These are phyloP conservation scores for Orbilia brochopaga DNA, from an alignment of 2,329 filamentous ascomycete species.

Conservation along the genomic window DNA sequence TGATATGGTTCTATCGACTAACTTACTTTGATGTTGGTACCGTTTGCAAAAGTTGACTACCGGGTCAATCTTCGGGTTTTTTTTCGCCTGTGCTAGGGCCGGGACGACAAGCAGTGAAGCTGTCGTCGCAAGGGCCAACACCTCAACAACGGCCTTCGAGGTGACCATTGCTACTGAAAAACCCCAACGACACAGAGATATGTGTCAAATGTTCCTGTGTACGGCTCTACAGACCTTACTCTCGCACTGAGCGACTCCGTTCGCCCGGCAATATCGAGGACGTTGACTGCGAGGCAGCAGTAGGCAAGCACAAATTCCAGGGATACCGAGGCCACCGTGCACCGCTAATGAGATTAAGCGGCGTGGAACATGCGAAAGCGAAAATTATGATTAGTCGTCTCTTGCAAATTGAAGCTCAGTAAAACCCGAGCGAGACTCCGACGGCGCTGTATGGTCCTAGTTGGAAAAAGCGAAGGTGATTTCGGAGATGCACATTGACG, in stretches of 20 bases:
- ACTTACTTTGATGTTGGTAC: conserved; percentile 48
- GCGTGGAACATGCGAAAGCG: conserved; percentile 27
- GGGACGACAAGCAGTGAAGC: conserved; percentile 40
- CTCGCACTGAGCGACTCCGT: too few relatives aligned
- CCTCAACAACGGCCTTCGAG: conserved; percentile 16
- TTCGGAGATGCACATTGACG: conserved; percentile 35
- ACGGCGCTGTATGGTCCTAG: conserved; percentile 14
- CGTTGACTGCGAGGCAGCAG: neutral
- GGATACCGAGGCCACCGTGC: conserved; percentile 9
- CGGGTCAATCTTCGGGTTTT: conserved; percentile 31
- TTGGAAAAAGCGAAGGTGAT: conserved; percentile 32
- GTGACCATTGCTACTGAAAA: conserved; percentile 22
- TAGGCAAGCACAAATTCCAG: neutral
- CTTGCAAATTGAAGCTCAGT: conserved; percentile 15
- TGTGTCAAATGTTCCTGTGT: neutral
- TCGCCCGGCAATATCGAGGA: neutral
- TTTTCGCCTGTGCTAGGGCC: conserved; percentile 15
- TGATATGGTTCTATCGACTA: neutral
- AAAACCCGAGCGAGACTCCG: conserved; percentile 24
- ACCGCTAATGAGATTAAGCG: conserved; percentile 4
- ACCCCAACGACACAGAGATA: neutral
- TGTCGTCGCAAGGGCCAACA: conserved; percentile 31
- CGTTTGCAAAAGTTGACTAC: conserved; percentile 41
- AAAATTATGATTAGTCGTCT: conserved; percentile 19
- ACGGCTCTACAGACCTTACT: neutral